A percentile compares a stretch with the other conserved stretches of the same genome.
Conservation (phyloP, 306 rosid genomes). For the Cyamopsis tetragonoloba region DNA sequence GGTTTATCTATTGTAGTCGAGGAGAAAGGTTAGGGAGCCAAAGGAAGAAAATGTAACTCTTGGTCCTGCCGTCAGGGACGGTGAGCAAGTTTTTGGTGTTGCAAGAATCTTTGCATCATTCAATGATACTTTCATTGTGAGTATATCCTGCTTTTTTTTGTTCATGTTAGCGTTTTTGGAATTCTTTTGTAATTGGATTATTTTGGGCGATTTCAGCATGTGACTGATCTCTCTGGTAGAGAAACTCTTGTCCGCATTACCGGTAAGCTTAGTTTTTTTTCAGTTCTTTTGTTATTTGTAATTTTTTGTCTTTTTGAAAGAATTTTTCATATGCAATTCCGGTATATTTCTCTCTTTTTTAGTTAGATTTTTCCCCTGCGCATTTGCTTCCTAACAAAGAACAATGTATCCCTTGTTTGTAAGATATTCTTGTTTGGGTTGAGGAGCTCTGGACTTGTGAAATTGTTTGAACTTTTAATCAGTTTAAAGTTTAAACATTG, state of each 20-base stretch:
- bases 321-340: too few species aligned
- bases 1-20: too few species aligned
- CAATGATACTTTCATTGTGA: constrained; percentile 82
- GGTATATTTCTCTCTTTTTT: too few species aligned
- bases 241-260: constrained; percentile 89
- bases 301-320: too few species aligned
- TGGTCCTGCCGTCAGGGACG: constrained; percentile 83
- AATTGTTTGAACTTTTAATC: too few species aligned
- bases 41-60: constrained; percentile 85
- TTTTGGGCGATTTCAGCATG: constrained; percentile 51
- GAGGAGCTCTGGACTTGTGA: too few species aligned
- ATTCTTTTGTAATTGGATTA: not conserved
- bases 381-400: too few species aligned
- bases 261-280: constrained; percentile 35
- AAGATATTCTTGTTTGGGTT: too few species aligned
- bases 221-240: constrained; percentile 85
- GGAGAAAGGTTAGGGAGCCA: constrained; percentile 72
- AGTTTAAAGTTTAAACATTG: too few species aligned
- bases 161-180: not conserved
- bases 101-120: constrained; percentile 85
- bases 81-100: constrained; percentile 79
- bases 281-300: too few species aligned
- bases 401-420: too few species aligned
- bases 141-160: not conserved
- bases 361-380: too few species aligned